Evolutionary conservation across 371 early-diverging fungal genomes (phyloP), one percentile per base, ranked within the genome.

Genomic region (Chytridiales sp.): DNA sequence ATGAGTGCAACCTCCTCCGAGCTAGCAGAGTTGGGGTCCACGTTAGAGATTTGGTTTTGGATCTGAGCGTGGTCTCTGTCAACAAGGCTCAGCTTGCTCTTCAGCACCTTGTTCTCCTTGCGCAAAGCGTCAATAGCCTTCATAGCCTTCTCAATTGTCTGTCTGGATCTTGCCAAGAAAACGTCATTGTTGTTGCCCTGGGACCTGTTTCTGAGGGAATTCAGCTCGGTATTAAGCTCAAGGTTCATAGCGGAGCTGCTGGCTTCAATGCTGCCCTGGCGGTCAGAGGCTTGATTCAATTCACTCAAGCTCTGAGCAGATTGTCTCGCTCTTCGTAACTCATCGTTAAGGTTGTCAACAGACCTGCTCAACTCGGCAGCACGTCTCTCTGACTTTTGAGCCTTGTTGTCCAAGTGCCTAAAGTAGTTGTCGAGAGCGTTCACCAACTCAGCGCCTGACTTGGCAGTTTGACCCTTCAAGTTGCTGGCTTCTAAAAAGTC

Each of bases 311-410:
- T 17, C 2, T 22, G 43, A 34, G 30, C 64, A 32, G 49, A 11
- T 31, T 38, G 43, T 40, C 49, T 8, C 47, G 51, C 43, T 42
- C 31, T 19, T 61, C 58, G 47, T 2, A 62, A 40, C 58, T 67
- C 67, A 19, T 41, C 47, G 41, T 61, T 61, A 6, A 67, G 57
- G 8, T 61, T 67, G 40, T 67, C 67, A n/a, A 67, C 58, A 17
- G 67, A 67, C 21, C 50, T 49, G 27, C 35, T 32, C 31, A 67
- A 46, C 27, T 47, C 47, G 21, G 48, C 41, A 39, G 27, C 44
- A 39, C 41, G 47, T 54, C 58, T 56, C 32, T 61, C 34, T 19
- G 47, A 31, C 19, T 44, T 46, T 21, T 47, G 32, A 26, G 41
- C 47, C 35, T 61, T 55, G 5, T 46, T 15, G 31, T 48, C 46